phyloP scores from a whole-genome alignment of 768 basidiomycete species.

The Termitomyces sp. region DNA sequence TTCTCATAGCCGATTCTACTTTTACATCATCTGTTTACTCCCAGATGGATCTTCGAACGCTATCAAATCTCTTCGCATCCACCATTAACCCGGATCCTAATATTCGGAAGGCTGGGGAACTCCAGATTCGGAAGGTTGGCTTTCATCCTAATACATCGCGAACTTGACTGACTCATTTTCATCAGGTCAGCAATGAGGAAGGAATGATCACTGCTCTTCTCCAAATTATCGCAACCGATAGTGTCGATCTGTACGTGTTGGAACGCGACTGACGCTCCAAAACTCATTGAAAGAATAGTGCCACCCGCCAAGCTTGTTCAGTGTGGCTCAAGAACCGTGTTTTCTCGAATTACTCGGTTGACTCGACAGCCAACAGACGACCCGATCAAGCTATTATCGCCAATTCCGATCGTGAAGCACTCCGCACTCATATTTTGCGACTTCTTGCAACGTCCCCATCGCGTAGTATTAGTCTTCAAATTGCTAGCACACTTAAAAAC shows the following conservation, averaged over 20 bases:
- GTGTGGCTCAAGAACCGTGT: conserved; percentile 94
- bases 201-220: conserved; percentile 82
- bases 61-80: conserved; percentile 76
- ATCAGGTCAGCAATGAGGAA: conserved; percentile 72
- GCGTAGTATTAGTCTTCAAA: conserved; percentile 68
- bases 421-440: conserved; percentile 64
- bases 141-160: conserved; percentile 2
- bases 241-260: conserved; percentile 67
- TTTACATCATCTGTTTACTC: not conserved
- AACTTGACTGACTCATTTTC: conserved; percentile 2
- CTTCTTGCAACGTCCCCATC: conserved; percentile 68
- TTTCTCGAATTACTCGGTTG: conserved; percentile 57
- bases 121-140: conserved; percentile 80
- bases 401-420: conserved; percentile 65
- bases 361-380: conserved; percentile 34
- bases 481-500: conserved; percentile 69
- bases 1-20: not conserved
- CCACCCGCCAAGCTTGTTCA: conserved; percentile 80
- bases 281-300: conserved; percentile 33
- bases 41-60: conserved; percentile 69
- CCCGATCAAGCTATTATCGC: conserved; percentile 64
- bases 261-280: conserved; percentile 27
- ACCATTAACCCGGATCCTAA: conserved; percentile 85
- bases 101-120: conserved; percentile 79
- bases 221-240: conserved; percentile 80